phyloP scores from a whole-genome alignment of 257 asterid genomes.

The Echites panduratus region DNA sequence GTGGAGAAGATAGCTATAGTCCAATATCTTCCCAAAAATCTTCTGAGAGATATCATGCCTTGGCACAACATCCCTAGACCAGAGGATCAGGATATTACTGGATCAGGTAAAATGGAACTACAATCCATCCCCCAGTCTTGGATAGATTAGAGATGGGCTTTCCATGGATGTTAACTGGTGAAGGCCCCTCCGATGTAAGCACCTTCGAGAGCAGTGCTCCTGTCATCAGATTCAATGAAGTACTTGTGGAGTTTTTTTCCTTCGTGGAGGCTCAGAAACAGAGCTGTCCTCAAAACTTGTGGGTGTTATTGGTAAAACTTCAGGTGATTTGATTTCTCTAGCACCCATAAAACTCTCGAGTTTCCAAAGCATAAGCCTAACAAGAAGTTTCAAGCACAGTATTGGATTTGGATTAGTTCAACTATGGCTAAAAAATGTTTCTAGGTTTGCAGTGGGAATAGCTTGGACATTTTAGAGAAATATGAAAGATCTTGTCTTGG shows the following conservation, averaged over 20 bases:
- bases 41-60: constrained; percentile 93
- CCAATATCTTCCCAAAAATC: too few relatives aligned
- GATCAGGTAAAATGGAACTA: not conserved
- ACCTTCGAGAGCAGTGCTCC: constrained; percentile 74
- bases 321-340: constrained; percentile 66
- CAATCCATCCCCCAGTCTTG: constrained; percentile 93
- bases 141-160: constrained; percentile 68
- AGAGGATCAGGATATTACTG: too few relatives aligned
- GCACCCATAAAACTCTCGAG: constrained; percentile 26
- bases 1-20: too few relatives aligned
- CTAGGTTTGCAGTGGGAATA: not conserved
- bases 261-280: constrained; percentile 19
- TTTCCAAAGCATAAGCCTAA: not conserved
- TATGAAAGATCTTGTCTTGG: not conserved
- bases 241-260: constrained; percentile 61
- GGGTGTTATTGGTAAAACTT: constrained; percentile 12
- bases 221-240: constrained; percentile 81
- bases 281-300: constrained; percentile 13
- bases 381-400: not conserved
- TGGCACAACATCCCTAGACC: constrained; percentile 12
- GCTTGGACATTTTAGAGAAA: not conserved
- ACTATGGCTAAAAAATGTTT: not conserved
- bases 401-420: not conserved
- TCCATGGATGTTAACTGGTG: constrained; percentile 86
- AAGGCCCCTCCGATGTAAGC: constrained; percentile 65